Percentiles rank a stretch among this genome's conserved stretches.
Conservation (phyloP, 2,329 filamentous ascomycete species). For the Monosporascus sp. region DNA sequence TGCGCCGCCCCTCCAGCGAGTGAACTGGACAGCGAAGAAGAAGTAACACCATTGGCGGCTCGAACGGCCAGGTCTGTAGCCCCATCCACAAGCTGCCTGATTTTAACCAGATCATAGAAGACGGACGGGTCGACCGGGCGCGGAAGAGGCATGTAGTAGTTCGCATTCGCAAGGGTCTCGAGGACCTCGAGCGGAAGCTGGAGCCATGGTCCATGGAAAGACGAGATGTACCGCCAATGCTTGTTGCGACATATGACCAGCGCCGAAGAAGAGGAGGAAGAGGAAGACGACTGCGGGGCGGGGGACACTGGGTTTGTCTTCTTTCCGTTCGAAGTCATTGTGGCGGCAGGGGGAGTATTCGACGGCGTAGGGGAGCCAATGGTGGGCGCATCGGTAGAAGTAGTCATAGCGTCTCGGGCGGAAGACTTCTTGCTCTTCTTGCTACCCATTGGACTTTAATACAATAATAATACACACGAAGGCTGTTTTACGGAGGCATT, state of each 20-base stretch:
- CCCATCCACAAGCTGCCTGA: constrained; percentile 73
- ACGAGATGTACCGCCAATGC: constrained; percentile 81
- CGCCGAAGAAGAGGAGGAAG: constrained; percentile 38
- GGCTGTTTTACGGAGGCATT: too few species aligned
- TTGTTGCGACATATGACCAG: constrained; percentile 64
- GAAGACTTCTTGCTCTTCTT: constrained; percentile 40
- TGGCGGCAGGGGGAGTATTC: constrained; percentile 13
- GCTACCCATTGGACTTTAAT: constrained; percentile 36
- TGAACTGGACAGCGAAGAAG: constrained; percentile 53
- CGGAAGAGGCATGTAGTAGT: constrained; percentile 71
- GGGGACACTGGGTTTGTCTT: constrained; percentile 8
- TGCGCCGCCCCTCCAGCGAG: constrained; percentile 35
- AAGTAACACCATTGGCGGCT: constrained; percentile 67
- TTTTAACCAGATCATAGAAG: constrained; percentile 80
- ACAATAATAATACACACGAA: too few species aligned
- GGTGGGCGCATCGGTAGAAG: constrained; percentile 1
- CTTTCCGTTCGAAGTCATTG: constrained; percentile 3
- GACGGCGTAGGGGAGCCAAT: constrained; percentile 16
- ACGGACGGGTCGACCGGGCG: constrained; percentile 73
- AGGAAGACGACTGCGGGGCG: constrained; percentile 9
- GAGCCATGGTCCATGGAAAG: constrained; percentile 78
- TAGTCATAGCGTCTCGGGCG: constrained; percentile 17
- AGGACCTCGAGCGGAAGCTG: constrained; percentile 74
- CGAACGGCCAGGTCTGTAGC: constrained; percentile 72
- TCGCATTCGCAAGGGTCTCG: constrained; percentile 71